Conservation (phyloP, 2,329 filamentous ascomycete species). For the Ceratocystis eucalypticola region DNA sequence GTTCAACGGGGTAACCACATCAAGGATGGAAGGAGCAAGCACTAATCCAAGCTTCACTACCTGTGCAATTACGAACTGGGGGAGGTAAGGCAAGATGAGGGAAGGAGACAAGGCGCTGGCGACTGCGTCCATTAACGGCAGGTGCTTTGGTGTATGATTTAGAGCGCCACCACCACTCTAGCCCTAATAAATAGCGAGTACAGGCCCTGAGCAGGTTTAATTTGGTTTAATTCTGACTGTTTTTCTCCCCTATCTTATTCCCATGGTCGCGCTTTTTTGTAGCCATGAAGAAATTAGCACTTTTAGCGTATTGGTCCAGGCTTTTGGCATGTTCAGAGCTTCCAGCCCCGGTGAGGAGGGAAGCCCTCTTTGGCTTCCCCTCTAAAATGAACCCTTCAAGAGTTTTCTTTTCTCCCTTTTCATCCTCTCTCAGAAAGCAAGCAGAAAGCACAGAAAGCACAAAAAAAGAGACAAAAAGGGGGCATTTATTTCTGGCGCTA, state of each 20-base stretch:
- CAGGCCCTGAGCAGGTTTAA: neutral
- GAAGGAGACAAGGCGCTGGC: no score
- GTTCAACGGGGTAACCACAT: constrained; percentile 1
- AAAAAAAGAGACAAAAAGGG: neutral
- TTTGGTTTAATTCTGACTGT: neutral
- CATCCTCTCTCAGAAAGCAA: neutral
- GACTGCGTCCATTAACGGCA: no score
- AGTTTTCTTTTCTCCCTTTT: constrained; percentile 2
- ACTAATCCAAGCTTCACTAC: neutral
- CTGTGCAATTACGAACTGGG: neutral
- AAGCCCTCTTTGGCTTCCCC: neutral
- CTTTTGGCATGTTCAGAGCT: constrained; percentile 9
- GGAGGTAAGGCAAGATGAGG: neutral
- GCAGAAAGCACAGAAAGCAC: no score
- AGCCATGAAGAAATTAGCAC: neutral
- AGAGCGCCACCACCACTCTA: no score
- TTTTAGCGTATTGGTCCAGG: constrained; percentile 6
- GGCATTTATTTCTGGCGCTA: neutral
- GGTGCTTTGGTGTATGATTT: no score
- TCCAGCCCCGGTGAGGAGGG: neutral
- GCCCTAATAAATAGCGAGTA: neutral
- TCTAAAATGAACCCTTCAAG: neutral
- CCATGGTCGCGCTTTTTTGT: neutral
- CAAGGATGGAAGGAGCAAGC: neutral
- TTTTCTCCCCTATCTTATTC: neutral